A percentile compares a stretch with the other conserved stretches of the same genome.
phyloP scores from a whole-genome alignment of 1,139 yeast genomes.

The Scheffersomyces insectosa region DNA sequence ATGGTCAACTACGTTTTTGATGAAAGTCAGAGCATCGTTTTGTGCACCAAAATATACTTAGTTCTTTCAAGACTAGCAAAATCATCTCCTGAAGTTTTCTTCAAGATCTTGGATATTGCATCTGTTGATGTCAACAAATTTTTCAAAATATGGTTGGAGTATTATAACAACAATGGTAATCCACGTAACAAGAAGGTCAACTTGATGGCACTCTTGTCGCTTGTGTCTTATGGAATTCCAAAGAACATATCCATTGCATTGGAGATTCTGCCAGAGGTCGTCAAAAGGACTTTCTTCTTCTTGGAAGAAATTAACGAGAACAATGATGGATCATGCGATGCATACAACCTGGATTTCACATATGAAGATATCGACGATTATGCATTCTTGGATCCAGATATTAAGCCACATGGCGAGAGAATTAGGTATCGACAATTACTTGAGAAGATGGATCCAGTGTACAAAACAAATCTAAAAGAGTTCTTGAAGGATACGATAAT shows the following conservation, averaged over 20 bases:
- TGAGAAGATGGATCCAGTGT: constrained; percentile 57
- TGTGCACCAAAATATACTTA: constrained; percentile 51
- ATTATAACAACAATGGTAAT: constrained; percentile 56
- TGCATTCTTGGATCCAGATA: constrained; percentile 45
- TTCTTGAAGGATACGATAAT: constrained; percentile 23
- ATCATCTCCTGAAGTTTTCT: constrained; percentile 46
- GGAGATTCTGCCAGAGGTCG: constrained; percentile 32
- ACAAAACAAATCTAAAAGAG: constrained; percentile 44
- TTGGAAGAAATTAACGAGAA: constrained; percentile 75
- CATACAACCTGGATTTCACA: constrained; percentile 58
- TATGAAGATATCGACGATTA: constrained; percentile 55
- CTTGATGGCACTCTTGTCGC: constrained; percentile 57
- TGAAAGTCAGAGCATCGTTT: constrained; percentile 49
- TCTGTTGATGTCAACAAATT: constrained; percentile 26
- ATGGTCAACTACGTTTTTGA: constrained; percentile 50
- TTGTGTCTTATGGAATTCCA: constrained; percentile 28
- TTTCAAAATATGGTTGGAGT: constrained; percentile 34
- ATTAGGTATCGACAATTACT: constrained; percentile 50
- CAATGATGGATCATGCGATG: constrained; percentile 57
- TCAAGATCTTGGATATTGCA: constrained; percentile 35
- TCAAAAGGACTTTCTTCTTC: constrained; percentile 57
- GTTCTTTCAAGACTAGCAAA: constrained; percentile 57
- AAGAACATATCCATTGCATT: constrained; percentile 26
- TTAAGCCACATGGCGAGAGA: constrained; percentile 60
- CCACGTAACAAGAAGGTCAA: constrained; percentile 68